Evolutionary conservation across 352 stramenopile genomes (phyloP), one percentile per base, ranked within the genome.

Genomic region (Globisporangium sylvaticum): DNA sequence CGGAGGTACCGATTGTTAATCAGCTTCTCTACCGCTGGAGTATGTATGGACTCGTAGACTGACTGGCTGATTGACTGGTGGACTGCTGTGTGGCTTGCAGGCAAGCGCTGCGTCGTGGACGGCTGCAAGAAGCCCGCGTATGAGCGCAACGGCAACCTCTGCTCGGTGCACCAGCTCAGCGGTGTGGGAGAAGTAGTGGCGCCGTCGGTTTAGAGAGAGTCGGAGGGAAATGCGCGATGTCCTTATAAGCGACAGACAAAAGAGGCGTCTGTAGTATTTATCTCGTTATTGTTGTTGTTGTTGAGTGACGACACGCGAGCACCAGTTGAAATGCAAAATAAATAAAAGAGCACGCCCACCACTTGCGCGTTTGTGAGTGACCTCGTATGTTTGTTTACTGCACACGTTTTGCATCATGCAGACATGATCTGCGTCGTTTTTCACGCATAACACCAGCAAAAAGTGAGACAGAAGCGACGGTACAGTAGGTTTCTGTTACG

Each of bases 91-190:
- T 58, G 37, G 44, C 18, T 27, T 42, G 46, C 54, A 85, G 78
- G 78, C 64, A 87, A 87, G 67, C 77, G 79, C 39, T 87, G 79
- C 53, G 61, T 78, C 4, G 53, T 79, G 18, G 66, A 79, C 0
- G 77, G 71, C 44, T 87, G 79, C 69, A 77, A 80, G 63, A 80
- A 80, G 56, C 77, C 79, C 12, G 79, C 76, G 48, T 87, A 82
- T 46, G 77, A 81, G 44, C 74, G 77, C 56, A 83, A 83, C 24
- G 73, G 62, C 39, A 83, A 85, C 34, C 64, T 81, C 7, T 87
- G 79, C 57, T 69, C 65, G 0, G n/a, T 77, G 15, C 78, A 86
- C 48, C 68, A 69, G 65, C 46, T 72, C 46, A 64, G 48, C 58
- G n/a, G 15, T 4, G 39, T 20, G 25, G 37, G n/a, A 58, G 29